Percentiles rank a stretch among this genome's conserved stretches.
Evolutionary conservation across 164 flowering plant genomes (phyloP).

Genomic region (Nelumbo lutea): DNA sequence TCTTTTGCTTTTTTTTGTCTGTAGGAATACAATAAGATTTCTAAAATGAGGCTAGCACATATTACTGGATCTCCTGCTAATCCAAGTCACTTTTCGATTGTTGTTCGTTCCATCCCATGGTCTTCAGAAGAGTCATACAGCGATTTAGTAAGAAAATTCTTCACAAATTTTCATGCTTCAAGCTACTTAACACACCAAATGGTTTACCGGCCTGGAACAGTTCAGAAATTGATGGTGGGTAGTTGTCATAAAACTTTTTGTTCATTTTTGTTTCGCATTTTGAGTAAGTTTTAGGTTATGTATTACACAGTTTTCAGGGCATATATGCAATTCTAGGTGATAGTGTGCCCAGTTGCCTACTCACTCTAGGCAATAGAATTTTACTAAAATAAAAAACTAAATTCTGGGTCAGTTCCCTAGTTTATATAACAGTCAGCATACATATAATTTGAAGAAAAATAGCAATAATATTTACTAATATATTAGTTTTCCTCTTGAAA

Average conservation of each 20-base stretch:
- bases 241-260: background rate
- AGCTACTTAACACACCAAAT: slow-evolving; percentile 88
- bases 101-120: slow-evolving; percentile 84
- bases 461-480: too few species aligned
- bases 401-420: too few species aligned
- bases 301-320: background rate
- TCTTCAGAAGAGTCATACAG: slow-evolving; percentile 55
- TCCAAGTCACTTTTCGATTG: slow-evolving; percentile 83
- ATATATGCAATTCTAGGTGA: too few species aligned
- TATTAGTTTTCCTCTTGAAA: too few species aligned
- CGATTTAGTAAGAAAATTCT: slow-evolving; percentile 54
- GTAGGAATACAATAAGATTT: slow-evolving; percentile 74
- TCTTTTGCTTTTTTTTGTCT: slow-evolving; percentile 1
- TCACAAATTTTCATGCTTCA: slow-evolving; percentile 67
- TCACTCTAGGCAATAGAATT: too few species aligned
- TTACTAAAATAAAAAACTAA: too few species aligned
- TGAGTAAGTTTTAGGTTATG: background rate
- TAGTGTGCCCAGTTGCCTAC: too few species aligned
- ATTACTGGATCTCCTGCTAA: slow-evolving; percentile 44
- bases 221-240: slow-evolving; percentile 78
- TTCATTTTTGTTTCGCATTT: background rate
- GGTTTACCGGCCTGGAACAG: slow-evolving; percentile 62
- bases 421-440: too few species aligned
- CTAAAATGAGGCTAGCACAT: slow-evolving; percentile 61
- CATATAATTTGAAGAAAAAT: too few species aligned